phyloP scores from a whole-genome alignment of 768 basidiomycete species.

The Trametes cubensis region DNA sequence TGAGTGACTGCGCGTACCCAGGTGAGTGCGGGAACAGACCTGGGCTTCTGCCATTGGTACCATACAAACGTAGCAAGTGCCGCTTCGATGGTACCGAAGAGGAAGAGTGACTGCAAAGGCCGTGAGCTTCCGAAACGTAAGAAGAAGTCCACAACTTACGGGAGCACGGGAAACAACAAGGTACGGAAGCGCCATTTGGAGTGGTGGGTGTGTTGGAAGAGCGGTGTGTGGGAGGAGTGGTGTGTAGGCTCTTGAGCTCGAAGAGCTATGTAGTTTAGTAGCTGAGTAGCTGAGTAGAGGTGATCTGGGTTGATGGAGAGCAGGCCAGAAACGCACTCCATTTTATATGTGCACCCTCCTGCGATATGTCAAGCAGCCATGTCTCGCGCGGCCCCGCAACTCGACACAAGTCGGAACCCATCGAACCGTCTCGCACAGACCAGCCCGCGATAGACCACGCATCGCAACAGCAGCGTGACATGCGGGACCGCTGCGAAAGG shows the following conservation, averaged over 20 bases:
- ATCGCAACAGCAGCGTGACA: slow-evolving; percentile 10
- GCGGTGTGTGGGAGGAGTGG: slow-evolving; percentile 13
- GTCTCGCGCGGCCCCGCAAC: background rate
- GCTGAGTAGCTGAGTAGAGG: slow-evolving; percentile 14
- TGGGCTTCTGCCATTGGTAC: slow-evolving; percentile 29
- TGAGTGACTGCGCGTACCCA: background rate
- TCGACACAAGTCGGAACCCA: slow-evolving; percentile 25
- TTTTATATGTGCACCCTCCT: slow-evolving; percentile 18
- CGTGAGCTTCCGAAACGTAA: background rate
- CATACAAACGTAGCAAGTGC: slow-evolving; percentile 29
- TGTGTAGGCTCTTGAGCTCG: slow-evolving; percentile 1
- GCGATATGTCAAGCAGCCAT: background rate
- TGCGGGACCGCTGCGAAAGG: background rate
- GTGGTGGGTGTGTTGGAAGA: slow-evolving; percentile 1
- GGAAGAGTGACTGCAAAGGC: slow-evolving; percentile 26
- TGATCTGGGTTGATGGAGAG: slow-evolving; percentile 23
- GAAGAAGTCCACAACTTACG: slow-evolving; percentile 15
- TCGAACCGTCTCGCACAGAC: slow-evolving; percentile 23
- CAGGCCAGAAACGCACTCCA: slow-evolving; percentile 16
- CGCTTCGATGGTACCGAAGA: slow-evolving; percentile 31
- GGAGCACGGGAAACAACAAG: slow-evolving; percentile 27
- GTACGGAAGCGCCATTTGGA: slow-evolving; percentile 17
- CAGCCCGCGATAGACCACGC: slow-evolving; percentile 17
- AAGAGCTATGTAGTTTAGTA: background rate
- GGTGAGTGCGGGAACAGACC: slow-evolving; percentile 19